These are phyloP conservation scores for Phytophthora litchii DNA, from an alignment of 352 stramenopile species.

Conservation along the genomic window DNA sequence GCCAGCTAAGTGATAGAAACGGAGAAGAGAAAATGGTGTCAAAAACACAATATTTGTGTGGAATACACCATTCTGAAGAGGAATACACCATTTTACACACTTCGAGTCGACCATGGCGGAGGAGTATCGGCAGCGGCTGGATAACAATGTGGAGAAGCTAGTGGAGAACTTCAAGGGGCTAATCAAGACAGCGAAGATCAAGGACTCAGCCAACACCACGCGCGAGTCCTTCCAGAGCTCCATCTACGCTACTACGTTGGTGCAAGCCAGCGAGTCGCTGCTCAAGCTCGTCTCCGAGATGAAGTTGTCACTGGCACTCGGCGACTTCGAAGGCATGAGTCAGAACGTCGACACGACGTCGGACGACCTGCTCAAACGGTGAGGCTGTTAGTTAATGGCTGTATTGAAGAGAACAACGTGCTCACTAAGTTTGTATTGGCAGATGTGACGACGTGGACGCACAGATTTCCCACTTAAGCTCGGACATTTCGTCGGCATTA, in stretches of 20 bases:
- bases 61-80: background rate
- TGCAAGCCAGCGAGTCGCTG: slow-evolving; percentile 81
- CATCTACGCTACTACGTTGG: slow-evolving; percentile 83
- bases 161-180: slow-evolving; percentile 89
- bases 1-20: no score
- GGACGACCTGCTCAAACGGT: slow-evolving; percentile 76
- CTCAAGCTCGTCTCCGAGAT: slow-evolving; percentile 85
- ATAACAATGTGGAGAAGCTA: slow-evolving; percentile 90
- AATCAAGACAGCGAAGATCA: slow-evolving; percentile 82
- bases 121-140: slow-evolving; percentile 83
- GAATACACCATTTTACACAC: background rate
- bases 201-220: slow-evolving; percentile 82
- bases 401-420: background rate
- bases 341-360: slow-evolving; percentile 78
- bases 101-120: slow-evolving; percentile 62
- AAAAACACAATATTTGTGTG: background rate
- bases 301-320: slow-evolving; percentile 79
- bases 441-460: slow-evolving; percentile 84
- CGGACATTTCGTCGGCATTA: slow-evolving; percentile 78
- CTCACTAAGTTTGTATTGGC: background rate
- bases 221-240: slow-evolving; percentile 81
- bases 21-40: background rate
- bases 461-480: slow-evolving; percentile 77
- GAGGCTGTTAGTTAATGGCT: background rate
- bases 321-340: slow-evolving; percentile 88